These are phyloP conservation scores for Penicillium simplicissimum DNA, from an alignment of 495 filamentous ascomycete genomes.

Conservation along the genomic window DNA sequence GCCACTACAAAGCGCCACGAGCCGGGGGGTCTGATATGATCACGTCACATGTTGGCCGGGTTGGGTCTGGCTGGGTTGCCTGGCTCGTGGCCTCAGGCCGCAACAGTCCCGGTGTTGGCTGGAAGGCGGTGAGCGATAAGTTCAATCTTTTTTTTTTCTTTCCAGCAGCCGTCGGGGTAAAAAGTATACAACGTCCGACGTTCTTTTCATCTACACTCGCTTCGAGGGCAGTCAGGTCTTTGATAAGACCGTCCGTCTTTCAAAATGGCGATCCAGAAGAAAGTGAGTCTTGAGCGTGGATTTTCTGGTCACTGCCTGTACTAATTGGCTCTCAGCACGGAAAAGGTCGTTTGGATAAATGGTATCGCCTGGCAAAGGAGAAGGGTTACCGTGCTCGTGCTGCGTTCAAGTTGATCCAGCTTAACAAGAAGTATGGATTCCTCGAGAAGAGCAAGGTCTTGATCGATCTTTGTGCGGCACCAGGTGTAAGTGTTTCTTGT, in stretches of 20 bases:
- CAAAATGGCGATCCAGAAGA: constrained; percentile 96
- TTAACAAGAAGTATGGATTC: constrained; percentile 99
- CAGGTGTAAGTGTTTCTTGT: constrained; percentile 64
- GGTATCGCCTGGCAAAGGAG: constrained; percentile 95
- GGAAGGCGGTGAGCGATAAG: constrained; percentile 33
- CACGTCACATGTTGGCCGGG: constrained; percentile 37
- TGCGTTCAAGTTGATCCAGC: constrained; percentile 96
- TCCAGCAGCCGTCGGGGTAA: constrained; percentile 14
- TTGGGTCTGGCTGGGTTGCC: constrained; percentile 15
- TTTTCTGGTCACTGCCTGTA: constrained; percentile 8
- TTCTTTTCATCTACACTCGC: constrained; percentile 15
- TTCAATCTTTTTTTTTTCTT: constrained; percentile 32
- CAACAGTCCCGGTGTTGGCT: background rate
- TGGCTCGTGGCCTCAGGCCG: constrained; percentile 32
- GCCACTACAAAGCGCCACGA: constrained; percentile 26
- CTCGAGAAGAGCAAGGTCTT: constrained; percentile 94
- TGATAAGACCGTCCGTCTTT: constrained; percentile 27
- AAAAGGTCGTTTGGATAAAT: constrained; percentile 99
- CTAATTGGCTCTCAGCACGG: constrained; percentile 61
- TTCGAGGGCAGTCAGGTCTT: constrained; percentile 23
- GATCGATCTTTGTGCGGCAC: constrained; percentile 95
- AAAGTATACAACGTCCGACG: constrained; percentile 26
- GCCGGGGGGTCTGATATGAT: constrained; percentile 36
- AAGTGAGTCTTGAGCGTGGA: constrained; percentile 47
- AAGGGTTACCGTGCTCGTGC: constrained; percentile 96